Conservation (phyloP, 805 yeast species). For the Deakozyma indianensis region DNA sequence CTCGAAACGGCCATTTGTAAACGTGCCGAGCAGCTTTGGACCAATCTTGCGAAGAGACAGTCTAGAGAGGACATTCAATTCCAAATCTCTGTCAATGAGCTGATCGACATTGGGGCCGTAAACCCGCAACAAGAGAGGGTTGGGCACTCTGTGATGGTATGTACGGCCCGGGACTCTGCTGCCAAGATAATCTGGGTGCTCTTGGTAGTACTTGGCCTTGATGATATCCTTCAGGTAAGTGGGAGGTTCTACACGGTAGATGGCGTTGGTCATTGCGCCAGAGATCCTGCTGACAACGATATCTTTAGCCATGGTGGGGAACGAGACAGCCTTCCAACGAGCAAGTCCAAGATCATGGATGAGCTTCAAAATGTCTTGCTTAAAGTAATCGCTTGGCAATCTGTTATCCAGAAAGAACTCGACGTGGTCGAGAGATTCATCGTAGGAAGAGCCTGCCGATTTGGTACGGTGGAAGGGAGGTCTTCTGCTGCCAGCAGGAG, state of each 20-base stretch:
- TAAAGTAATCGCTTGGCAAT: conserved; percentile 72
- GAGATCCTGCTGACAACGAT: conserved; percentile 54
- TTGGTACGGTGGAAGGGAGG: conserved; percentile 1
- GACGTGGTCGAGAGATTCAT: conserved; percentile 28
- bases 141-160: conserved; percentile 23
- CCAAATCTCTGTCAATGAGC: conserved; percentile 75
- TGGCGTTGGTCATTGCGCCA: conserved; percentile 89
- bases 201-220: conserved; percentile 16
- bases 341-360: conserved; percentile 51
- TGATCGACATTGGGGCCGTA: conserved; percentile 81
- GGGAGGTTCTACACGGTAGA: conserved; percentile 60
- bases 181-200: conserved; percentile 4
- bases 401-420: conserved; percentile 56
- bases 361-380: conserved; percentile 59
- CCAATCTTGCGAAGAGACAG: conserved; percentile 72
- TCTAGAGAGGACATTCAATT: conserved; percentile 56
- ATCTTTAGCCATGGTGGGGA: conserved; percentile 25
- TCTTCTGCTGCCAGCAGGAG: conserved; percentile 1
- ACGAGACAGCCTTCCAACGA: conserved; percentile 56
- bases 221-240: conserved; percentile 19
- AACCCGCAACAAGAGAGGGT: conserved; percentile 61
- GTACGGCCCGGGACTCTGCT: conserved; percentile 10
- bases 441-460: conserved; percentile 7
- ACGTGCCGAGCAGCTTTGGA: conserved; percentile 77
- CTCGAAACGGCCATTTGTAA: conserved; percentile 85